Evolutionary conservation across 192 early-diverging fungal species (phyloP).

Genomic region (Coemansia biformis): DNA sequence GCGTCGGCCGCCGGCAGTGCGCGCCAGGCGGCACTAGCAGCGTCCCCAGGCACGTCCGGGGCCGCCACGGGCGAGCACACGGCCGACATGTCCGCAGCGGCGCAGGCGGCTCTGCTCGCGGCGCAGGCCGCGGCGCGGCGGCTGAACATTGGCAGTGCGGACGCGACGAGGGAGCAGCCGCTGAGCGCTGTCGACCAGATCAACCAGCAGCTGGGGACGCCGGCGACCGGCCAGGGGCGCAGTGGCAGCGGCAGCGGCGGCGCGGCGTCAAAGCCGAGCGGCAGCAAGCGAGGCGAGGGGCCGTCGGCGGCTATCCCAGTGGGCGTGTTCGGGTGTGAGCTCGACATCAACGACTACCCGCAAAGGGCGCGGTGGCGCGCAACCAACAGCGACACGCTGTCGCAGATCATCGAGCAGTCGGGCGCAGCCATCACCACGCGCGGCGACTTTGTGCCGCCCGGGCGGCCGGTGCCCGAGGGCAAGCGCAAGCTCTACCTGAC

Average conservation of each 20-base stretch:
- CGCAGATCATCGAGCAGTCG: conserved; percentile 84
- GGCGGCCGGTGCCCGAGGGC: conserved; percentile 67
- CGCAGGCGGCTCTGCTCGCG: conserved; percentile 30
- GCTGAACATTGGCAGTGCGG: conserved; percentile 19
- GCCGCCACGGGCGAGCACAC: conserved; percentile 9
- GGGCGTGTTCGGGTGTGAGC: conserved; percentile 56
- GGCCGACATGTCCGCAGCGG: conserved; percentile 36
- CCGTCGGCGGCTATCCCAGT: conserved; percentile 17
- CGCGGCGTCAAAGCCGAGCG: no score
- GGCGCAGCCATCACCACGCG: conserved; percentile 95
- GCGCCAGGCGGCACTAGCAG: conserved; percentile 2
- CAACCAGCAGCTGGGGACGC: conserved; percentile 36
- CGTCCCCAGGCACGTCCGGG: conserved; percentile 5
- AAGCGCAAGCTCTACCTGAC: conserved; percentile 94
- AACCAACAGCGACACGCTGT: conserved; percentile 92
- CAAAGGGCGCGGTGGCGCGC: conserved; percentile 93
- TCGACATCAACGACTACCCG: conserved; percentile 98
- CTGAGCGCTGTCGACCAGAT: conserved; percentile 45
- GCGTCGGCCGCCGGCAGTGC: no score
- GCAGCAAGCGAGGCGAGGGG: no score
- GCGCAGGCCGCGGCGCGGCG: conserved; percentile 42
- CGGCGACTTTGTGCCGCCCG: conserved; percentile 81
- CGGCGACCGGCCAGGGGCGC: conserved; percentile 4
- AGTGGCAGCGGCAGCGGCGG: neutral
- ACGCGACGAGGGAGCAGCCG: neutral